Evolutionary conservation across 371 early-diverging fungal genomes (phyloP).

Genomic region (Smittium culicis): DNA sequence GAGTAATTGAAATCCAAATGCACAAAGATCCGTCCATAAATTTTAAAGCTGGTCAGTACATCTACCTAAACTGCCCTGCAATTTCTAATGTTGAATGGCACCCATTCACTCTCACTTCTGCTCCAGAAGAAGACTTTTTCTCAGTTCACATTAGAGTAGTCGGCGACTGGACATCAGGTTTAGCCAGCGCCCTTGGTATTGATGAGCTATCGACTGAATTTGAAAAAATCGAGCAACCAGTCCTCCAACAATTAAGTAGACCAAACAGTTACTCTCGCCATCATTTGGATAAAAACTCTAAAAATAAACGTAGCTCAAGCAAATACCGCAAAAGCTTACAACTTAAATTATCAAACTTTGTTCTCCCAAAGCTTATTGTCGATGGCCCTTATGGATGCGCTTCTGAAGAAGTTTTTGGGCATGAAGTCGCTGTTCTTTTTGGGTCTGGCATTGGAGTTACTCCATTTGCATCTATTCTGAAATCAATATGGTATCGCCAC

Average conservation of each 20-base stretch:
- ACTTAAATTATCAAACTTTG: constrained; percentile 14
- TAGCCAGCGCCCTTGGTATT: constrained; percentile 42
- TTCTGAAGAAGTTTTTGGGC: constrained; percentile 72
- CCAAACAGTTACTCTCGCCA: too few species aligned
- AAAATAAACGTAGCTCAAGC: not conserved
- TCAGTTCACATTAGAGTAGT: constrained; percentile 66
- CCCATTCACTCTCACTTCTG: constrained; percentile 79
- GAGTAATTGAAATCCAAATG: constrained; percentile 53
- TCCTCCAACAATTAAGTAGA: not conserved
- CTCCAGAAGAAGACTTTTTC: constrained; percentile 68
- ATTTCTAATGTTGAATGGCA: constrained; percentile 58
- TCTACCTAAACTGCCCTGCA: constrained; percentile 53
- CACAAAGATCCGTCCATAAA: constrained; percentile 42
- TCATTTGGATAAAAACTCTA: not conserved
- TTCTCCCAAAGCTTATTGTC: constrained; percentile 43
- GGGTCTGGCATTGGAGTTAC: constrained; percentile 77
- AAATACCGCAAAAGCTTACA: not conserved
- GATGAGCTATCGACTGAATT: constrained; percentile 29
- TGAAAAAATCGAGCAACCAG: constrained; percentile 7
- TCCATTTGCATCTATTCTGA: constrained; percentile 53
- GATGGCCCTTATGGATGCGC: constrained; percentile 82
- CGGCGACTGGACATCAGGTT: constrained; percentile 73
- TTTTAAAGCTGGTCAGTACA: constrained; percentile 58
- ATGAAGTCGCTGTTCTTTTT: constrained; percentile 59
- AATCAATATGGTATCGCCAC: constrained; percentile 43